phyloP scores from a whole-genome alignment of 1,284 basidiomycete genomes.

The Exsudoporus floridanus region DNA sequence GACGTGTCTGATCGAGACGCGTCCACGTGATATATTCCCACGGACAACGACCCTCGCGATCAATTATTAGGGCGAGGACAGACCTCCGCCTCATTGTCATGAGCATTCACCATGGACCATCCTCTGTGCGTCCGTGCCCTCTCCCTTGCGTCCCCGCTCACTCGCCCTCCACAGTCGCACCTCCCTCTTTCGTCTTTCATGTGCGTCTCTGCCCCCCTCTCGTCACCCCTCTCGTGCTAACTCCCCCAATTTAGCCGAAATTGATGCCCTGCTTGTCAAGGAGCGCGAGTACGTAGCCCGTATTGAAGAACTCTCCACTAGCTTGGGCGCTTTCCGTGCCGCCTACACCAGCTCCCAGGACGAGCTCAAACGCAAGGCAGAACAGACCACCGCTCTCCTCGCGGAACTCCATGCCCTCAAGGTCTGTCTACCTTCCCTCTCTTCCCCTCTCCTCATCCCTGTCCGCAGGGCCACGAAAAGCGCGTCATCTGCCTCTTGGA shows the following conservation, averaged over 20 bases:
- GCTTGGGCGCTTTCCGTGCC: conserved; percentile 21
- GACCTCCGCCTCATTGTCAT: background rate
- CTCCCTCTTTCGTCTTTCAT: conserved; percentile 10
- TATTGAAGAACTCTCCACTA: conserved; percentile 31
- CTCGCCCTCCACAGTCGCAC: conserved; percentile 1
- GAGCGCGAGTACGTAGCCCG: conserved; percentile 22
- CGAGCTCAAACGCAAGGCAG: conserved; percentile 19
- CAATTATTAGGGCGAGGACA: too few relatives aligned
- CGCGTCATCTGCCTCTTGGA: conserved; percentile 61
- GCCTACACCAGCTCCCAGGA: conserved; percentile 26
- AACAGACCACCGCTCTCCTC: conserved; percentile 17
- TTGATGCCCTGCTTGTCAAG: conserved; percentile 25
- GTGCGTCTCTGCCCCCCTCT: conserved; percentile 10
- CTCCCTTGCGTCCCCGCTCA: background rate
- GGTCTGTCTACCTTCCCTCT: conserved; percentile 1
- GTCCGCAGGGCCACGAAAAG: conserved; percentile 41
- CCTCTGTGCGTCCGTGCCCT: conserved; percentile 12
- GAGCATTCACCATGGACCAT: conserved; percentile 24
- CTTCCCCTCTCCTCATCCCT: conserved; percentile 1
- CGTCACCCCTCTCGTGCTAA: background rate
- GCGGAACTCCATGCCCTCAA: conserved; percentile 29
- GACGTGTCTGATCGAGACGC: conserved; percentile 29
- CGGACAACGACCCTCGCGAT: background rate
- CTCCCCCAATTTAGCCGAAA: conserved; percentile 26
- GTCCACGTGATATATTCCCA: conserved; percentile 34